Evolutionary conservation across 2,329 filamentous ascomycete species (phyloP), one percentile per base, ranked within the genome.

Genomic region (Phyllosticta capitalensis): DNA sequence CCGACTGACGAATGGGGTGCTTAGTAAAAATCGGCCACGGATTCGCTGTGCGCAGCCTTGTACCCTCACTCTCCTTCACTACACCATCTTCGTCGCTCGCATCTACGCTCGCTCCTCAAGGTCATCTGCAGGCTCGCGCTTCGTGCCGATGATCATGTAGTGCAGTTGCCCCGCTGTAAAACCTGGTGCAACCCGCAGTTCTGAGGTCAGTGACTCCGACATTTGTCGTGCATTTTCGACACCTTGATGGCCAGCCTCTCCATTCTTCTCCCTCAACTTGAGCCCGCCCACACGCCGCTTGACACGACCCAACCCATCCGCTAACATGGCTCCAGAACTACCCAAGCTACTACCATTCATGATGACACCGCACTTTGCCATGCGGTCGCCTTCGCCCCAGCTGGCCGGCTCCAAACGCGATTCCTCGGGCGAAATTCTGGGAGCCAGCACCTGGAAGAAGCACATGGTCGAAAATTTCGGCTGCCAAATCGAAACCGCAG

Each of bases 391-490:
- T 17, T 59, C 58, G 45, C 58, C 58, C 20, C 58, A 50, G 38
- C 38, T 59, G 52, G 58, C 58, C 33, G 58, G 58, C 54, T 60
- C 58, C 19, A 60, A 60, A 50, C 58, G 58, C 26, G 33, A 52
- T 49, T 53, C 58, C 28, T 53, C 26, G 48, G 54, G 58, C 58
- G 54, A 60, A 19, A 49, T 56, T 14, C 22, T 52, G 54, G 49
- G 38, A 21, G 50, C 50, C 20, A 60, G 33, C 30, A 22, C 33
- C 5, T 60, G 54, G 54, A 56, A 54, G 54, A 55, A 55, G 28
- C 54, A 56, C 14, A 52, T 60, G 48, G 22, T 52, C 10, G 50
- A 60, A 9, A 56, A 56, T 38, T 56, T 54, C 12, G 58, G 54
- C 28, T 60, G 58, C 53, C 52, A 60, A 20, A 55, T 60, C 53